A percentile compares a stretch with the other conserved stretches of the same genome.
phyloP scores from a whole-genome alignment of 1,284 basidiomycete genomes.

The Microbotryum saponariae region DNA sequence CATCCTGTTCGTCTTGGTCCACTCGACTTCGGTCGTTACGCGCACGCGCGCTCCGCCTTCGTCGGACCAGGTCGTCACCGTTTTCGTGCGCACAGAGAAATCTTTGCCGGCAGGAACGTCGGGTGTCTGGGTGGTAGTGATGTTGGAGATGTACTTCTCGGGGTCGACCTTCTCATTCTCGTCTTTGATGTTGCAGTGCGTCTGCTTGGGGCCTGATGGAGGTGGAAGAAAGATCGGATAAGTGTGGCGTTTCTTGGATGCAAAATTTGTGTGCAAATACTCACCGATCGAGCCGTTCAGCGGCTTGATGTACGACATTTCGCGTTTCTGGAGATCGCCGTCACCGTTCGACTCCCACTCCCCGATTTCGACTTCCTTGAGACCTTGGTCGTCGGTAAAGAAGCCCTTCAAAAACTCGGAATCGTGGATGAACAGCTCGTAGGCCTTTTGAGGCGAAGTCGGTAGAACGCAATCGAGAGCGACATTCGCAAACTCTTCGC shows the following conservation, averaged over 20 bases:
- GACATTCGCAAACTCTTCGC: constrained; percentile 25
- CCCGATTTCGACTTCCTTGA: constrained; percentile 66
- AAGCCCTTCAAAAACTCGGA: constrained; percentile 84
- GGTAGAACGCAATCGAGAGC: constrained; percentile 49
- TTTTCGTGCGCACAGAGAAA: constrained; percentile 85
- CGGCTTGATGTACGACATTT: constrained; percentile 93
- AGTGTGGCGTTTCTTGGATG: not conserved
- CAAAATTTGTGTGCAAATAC: not conserved
- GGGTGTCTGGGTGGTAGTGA: constrained; percentile 84
- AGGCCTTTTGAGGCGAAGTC: constrained; percentile 84
- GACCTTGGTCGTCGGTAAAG: constrained; percentile 74
- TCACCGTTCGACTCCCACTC: constrained; percentile 62
- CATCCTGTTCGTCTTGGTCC: constrained; percentile 61
- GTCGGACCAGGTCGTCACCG: constrained; percentile 88
- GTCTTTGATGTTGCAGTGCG: constrained; percentile 84
- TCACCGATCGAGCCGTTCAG: constrained; percentile 61
- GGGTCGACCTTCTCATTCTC: constrained; percentile 70
- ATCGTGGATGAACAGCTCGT: constrained; percentile 89
- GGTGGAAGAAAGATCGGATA: not conserved
- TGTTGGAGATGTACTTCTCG: constrained; percentile 67
- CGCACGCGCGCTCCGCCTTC: constrained; percentile 65
- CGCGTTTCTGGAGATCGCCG: constrained; percentile 53
- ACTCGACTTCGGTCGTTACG: constrained; percentile 90
- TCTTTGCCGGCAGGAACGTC: constrained; percentile 88
- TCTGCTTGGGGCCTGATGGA: constrained; percentile 70